Percentiles rank a stretch among this genome's conserved stretches.
These are phyloP conservation scores for Aspergillus sclerotiicarbonarius DNA, from an alignment of 495 filamentous ascomycete genomes.

Conservation along the genomic window DNA sequence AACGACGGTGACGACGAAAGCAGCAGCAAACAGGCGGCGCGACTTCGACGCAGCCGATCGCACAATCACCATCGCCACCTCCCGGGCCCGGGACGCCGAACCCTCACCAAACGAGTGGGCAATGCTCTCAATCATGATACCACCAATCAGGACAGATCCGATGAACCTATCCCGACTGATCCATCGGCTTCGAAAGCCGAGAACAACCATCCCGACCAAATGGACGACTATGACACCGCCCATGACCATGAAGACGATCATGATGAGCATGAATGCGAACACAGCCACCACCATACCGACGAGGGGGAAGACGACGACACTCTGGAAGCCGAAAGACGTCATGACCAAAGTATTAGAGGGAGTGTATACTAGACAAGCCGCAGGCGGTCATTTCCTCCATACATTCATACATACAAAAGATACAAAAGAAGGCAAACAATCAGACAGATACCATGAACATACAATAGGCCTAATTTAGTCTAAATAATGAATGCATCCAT, in stretches of 20 bases:
- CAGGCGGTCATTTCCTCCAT: background rate
- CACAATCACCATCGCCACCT: constrained; percentile 26
- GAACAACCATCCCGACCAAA: constrained; percentile 12
- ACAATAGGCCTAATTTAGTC: too few relatives aligned
- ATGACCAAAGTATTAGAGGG: constrained; percentile 40
- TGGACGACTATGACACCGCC: background rate
- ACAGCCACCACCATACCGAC: constrained; percentile 7
- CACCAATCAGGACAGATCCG: background rate
- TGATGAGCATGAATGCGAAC: constrained; percentile 1
- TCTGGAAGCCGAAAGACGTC: constrained; percentile 27
- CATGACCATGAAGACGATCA: constrained; percentile 14
- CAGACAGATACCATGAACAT: too few relatives aligned
- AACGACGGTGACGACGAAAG: constrained; percentile 54
- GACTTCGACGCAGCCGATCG: constrained; percentile 23
- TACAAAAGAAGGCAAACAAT: background rate
- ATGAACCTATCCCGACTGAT: background rate
- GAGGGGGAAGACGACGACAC: constrained; percentile 18
- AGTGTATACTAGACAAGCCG: constrained; percentile 34
- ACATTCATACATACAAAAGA: constrained; percentile 2
- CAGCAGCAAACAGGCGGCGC: constrained; percentile 32
- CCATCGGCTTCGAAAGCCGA: background rate
- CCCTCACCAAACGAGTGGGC: constrained; percentile 2
- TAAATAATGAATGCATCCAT: too few relatives aligned
- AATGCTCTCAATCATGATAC: background rate
- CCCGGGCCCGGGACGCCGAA: constrained; percentile 4